Percentiles rank a stretch among this genome's conserved stretches.
phyloP scores from a whole-genome alignment of 108 stramenopile genomes.

The Skeletonema costatum region DNA sequence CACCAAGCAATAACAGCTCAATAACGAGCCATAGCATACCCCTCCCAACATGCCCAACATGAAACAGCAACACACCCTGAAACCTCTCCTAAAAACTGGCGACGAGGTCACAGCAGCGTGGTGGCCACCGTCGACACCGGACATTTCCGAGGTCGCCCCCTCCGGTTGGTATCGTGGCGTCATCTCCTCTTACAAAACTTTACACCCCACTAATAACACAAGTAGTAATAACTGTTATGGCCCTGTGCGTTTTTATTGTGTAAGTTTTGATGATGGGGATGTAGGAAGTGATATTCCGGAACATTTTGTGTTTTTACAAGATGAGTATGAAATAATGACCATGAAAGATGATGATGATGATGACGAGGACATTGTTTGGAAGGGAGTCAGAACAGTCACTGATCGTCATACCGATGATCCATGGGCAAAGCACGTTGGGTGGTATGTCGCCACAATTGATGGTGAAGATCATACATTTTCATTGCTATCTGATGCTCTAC shows the following conservation, averaged over 20 bases:
- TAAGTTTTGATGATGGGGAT: constrained; percentile 17
- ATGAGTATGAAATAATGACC: constrained; percentile 1
- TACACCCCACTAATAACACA: not conserved
- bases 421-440: constrained; percentile 26
- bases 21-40: too few relatives aligned
- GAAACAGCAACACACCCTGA: not conserved
- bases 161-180: not conserved
- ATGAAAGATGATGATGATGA: not conserved
- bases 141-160: not conserved
- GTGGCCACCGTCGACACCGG: not conserved
- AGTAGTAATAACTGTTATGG: constrained; percentile 8
- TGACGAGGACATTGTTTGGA: constrained; percentile 5
- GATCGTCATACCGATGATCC: constrained; percentile 7
- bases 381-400: constrained; percentile 10
- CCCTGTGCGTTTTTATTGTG: not conserved
- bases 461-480: constrained; percentile 11
- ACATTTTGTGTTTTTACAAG: not conserved
- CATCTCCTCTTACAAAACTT: not conserved
- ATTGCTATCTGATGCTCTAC: constrained; percentile 2
- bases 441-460: constrained; percentile 29
- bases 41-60: not conserved
- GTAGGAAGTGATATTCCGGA: not conserved
- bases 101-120: constrained; percentile 19
- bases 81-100: constrained; percentile 8
- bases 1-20: too few relatives aligned